Percentiles rank a stretch among this genome's conserved stretches.
Evolutionary conservation across 257 asterid species (phyloP).

Genomic region (Penstemon davidsonii): DNA sequence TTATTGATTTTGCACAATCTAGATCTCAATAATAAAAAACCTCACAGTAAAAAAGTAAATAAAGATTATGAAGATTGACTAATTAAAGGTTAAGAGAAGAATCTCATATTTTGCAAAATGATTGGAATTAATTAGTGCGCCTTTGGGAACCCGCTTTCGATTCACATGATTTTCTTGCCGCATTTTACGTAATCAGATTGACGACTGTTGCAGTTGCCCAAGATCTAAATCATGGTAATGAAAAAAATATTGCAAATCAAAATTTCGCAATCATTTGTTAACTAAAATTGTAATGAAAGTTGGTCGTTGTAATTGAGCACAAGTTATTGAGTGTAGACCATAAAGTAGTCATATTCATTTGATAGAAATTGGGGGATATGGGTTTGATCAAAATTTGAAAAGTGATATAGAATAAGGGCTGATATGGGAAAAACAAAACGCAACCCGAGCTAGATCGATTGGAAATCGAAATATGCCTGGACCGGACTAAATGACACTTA

Average conservation of each 20-base stretch:
- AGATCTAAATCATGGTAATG: background rate
- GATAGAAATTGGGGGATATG: no score
- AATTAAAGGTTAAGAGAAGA: conserved; percentile 1
- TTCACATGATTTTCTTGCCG: conserved; percentile 25
- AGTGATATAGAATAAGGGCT: no score
- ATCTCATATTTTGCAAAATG: background rate
- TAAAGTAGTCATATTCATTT: no score
- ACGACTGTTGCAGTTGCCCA: background rate
- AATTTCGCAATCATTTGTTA: no score
- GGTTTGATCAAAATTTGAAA: no score
- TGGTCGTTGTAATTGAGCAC: background rate
- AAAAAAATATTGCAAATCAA: background rate
- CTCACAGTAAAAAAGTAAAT: background rate
- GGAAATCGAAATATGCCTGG: no score
- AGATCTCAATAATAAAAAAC: no score
- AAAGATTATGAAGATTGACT: background rate
- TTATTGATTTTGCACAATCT: no score
- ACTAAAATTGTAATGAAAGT: background rate
- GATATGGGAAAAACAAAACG: no score
- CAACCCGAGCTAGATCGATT: no score
- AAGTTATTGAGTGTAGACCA: background rate
- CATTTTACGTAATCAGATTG: conserved; percentile 33
- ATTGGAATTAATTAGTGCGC: background rate
- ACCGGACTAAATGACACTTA: no score
- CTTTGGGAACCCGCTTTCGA: conserved; percentile 14